Evolutionary conservation across 768 basidiomycete genomes (phyloP).

Genomic region (Gloeopeniophorella convolvens): DNA sequence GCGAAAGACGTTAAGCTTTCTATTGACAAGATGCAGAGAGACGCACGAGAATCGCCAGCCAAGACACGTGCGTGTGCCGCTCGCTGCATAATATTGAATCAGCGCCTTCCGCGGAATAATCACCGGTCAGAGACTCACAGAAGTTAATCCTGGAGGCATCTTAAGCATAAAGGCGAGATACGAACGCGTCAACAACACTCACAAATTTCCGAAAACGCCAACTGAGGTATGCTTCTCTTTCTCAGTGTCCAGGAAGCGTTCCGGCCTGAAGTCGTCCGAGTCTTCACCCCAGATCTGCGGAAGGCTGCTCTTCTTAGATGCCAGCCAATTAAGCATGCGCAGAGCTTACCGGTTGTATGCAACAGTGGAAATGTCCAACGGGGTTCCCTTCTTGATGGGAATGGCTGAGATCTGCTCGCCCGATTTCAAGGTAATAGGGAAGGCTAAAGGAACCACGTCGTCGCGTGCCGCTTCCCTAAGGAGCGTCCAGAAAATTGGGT

Average conservation of each 20-base stretch:
- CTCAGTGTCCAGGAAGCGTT: background rate
- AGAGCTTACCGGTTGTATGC: background rate
- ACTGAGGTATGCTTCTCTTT: background rate
- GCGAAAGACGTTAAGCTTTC: too few relatives aligned
- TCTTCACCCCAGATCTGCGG: conserved; percentile 5
- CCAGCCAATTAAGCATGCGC: background rate
- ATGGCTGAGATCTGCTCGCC: background rate
- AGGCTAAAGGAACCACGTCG: conserved; percentile 20
- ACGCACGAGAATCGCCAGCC: too few relatives aligned
- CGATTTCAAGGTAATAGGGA: background rate
- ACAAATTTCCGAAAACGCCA: conserved; percentile 1
- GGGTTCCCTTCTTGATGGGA: conserved; percentile 1
- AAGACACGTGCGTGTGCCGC: too few relatives aligned
- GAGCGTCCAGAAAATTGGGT: conserved; percentile 13
- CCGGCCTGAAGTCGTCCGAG: conserved; percentile 1
- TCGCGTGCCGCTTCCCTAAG: conserved; percentile 15
- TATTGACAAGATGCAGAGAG: too few relatives aligned
- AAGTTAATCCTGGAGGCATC: too few relatives aligned
- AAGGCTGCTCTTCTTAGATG: background rate
- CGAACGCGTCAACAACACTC: too few relatives aligned
- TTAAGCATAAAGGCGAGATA: too few relatives aligned
- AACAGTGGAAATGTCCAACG: background rate
- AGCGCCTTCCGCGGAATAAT: too few relatives aligned
- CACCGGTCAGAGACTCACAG: too few relatives aligned
- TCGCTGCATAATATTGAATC: too few relatives aligned